These are phyloP conservation scores for Citrus medica DNA, from an alignment of 345 rosid species.

Conservation along the genomic window DNA sequence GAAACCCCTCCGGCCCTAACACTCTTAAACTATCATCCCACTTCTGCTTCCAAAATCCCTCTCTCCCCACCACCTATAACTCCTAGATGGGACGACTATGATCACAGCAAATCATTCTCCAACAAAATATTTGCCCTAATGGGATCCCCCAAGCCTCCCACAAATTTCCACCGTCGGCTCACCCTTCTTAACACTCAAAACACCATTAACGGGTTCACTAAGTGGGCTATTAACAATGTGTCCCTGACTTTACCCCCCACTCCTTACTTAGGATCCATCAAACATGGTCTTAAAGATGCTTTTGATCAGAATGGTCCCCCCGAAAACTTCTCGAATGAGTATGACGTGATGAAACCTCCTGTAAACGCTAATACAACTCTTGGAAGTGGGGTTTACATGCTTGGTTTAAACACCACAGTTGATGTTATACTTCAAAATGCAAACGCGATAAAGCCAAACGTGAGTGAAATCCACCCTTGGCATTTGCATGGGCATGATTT, in stretches of 20 bases:
- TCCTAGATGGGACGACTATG: constrained; percentile 62
- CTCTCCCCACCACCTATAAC: constrained; percentile 48
- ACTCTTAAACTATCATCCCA: constrained; percentile 45
- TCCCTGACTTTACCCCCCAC: constrained; percentile 59
- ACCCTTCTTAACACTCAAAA: constrained; percentile 77
- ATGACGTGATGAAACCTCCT: constrained; percentile 53
- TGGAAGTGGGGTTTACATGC: constrained; percentile 53
- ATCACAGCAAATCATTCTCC: constrained; percentile 45
- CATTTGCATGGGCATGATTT: constrained; percentile 88
- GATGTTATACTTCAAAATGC: constrained; percentile 83
- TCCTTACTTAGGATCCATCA: constrained; percentile 76
- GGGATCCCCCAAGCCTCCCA: constrained; percentile 50
- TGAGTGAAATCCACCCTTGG: constrained; percentile 84
- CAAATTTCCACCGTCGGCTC: constrained; percentile 29
- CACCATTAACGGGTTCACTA: constrained; percentile 39
- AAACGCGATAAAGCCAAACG: constrained; percentile 30
- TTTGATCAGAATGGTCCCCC: constrained; percentile 50
- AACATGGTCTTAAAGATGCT: constrained; percentile 32
- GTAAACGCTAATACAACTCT: constrained; percentile 38
- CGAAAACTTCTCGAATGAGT: constrained; percentile 26
- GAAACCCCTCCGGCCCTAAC: constrained; percentile 58
- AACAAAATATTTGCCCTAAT: constrained; percentile 31
- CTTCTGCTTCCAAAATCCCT: constrained; percentile 38
- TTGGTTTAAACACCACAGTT: constrained; percentile 42
- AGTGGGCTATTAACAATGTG: constrained; percentile 77